Conservation (phyloP, 352 stramenopile species). For the Hyaloperonospora arabidopsidis region DNA sequence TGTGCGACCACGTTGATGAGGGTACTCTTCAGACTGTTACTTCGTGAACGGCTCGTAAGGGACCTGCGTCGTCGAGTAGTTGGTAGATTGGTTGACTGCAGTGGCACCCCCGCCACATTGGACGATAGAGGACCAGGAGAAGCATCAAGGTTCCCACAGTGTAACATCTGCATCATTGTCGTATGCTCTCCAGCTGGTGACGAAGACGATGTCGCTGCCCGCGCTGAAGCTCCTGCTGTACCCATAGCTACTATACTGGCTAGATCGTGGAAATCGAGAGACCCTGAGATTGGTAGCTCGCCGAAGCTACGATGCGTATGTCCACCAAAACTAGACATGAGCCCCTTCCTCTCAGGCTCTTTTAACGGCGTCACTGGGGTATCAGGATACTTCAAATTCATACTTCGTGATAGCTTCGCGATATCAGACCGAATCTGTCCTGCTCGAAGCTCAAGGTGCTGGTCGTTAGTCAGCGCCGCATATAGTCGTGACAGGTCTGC, state of each 20-base stretch:
- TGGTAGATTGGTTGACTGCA: slow-evolving; percentile 28
- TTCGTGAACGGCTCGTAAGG: slow-evolving; percentile 47
- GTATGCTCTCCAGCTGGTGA: slow-evolving; percentile 25
- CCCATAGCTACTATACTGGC: slow-evolving; percentile 36
- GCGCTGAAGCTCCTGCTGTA: slow-evolving; percentile 22
- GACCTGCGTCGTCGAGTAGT: slow-evolving; percentile 48
- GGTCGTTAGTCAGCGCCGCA: slow-evolving; percentile 46
- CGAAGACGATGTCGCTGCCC: slow-evolving; percentile 3
- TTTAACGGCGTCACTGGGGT: slow-evolving; percentile 16
- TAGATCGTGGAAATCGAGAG: slow-evolving; percentile 48
- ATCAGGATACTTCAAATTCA: slow-evolving; percentile 67
- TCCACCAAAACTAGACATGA: slow-evolving; percentile 9
- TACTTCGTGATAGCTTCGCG: slow-evolving; percentile 53
- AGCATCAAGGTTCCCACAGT: slow-evolving; percentile 20
- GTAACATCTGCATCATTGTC: slow-evolving; percentile 33
- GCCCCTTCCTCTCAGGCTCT: slow-evolving; percentile 14
- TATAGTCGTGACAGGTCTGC: slow-evolving; percentile 61
- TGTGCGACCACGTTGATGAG: slow-evolving; percentile 59
- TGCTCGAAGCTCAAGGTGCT: slow-evolving; percentile 55
- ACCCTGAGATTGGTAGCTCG: slow-evolving; percentile 26
- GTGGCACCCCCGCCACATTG: background rate
- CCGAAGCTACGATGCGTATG: slow-evolving; percentile 4
- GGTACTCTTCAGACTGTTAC: slow-evolving; percentile 60
- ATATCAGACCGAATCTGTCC: slow-evolving; percentile 68
- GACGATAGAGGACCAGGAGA: slow-evolving; percentile 7